Conservation (phyloP, 2,329 filamentous ascomycete species). For the Canariomyces notabilis region DNA sequence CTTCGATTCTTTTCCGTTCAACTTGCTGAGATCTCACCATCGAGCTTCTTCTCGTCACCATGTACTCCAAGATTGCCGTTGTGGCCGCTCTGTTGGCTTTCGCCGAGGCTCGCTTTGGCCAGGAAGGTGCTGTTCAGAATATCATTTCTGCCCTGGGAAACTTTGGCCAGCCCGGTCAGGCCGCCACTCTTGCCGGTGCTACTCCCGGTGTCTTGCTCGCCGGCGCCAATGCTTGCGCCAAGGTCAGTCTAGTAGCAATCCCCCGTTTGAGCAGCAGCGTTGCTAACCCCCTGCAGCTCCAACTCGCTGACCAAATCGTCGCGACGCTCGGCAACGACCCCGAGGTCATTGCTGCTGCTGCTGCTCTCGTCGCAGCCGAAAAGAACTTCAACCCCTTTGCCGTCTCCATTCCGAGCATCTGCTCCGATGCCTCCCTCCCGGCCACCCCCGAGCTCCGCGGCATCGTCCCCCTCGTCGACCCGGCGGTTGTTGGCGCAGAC, state of each 20-base stretch:
- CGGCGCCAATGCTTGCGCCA: constrained; percentile 61
- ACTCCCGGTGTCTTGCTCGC: constrained; percentile 59
- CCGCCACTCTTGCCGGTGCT: constrained; percentile 58
- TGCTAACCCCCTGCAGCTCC: constrained; percentile 40
- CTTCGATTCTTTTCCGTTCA: constrained; percentile 17
- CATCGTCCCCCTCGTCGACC: constrained; percentile 64
- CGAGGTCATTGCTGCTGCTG: constrained; percentile 56
- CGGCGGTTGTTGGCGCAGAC: constrained; percentile 52
- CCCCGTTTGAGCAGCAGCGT: not conserved
- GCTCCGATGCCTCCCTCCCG: constrained; percentile 58
- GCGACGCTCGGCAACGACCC: constrained; percentile 54
- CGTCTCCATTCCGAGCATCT: constrained; percentile 56
- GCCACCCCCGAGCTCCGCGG: constrained; percentile 57
- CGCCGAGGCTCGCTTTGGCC: constrained; percentile 55
- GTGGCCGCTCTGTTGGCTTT: constrained; percentile 36
- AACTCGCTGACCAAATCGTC: constrained; percentile 60
- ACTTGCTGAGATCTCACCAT: not conserved
- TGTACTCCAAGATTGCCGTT: constrained; percentile 24
- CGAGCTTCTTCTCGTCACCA: constrained; percentile 14
- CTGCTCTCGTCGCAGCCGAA: constrained; percentile 61
- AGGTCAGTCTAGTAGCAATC: constrained; percentile 34
- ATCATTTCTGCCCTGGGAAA: constrained; percentile 49
- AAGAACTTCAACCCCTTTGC: constrained; percentile 69
- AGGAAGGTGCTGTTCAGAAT: constrained; percentile 55
- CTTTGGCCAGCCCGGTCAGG: constrained; percentile 54